These are phyloP conservation scores for Solanum virginianum DNA, from an alignment of 257 asterid species.

Conservation along the genomic window DNA sequence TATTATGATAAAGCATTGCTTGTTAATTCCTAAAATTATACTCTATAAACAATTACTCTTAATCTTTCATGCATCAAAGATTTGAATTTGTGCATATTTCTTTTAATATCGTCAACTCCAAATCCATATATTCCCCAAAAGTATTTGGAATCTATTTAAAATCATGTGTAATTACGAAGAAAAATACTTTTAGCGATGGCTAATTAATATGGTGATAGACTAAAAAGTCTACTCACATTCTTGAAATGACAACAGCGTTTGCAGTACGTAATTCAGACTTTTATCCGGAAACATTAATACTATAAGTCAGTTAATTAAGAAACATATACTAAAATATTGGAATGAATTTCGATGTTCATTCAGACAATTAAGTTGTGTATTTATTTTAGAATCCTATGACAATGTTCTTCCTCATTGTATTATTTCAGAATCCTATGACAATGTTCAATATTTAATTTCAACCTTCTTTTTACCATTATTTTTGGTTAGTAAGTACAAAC, in stretches of 20 bases:
- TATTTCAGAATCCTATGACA: neutral
- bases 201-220: neutral
- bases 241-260: neutral
- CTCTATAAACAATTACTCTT: too few species aligned
- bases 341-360: neutral
- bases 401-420: neutral
- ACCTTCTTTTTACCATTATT: neutral
- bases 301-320: neutral
- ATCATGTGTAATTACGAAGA: too few species aligned
- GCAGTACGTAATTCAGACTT: neutral
- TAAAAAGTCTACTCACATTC: neutral
- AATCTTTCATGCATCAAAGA: too few species aligned
- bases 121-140: too few species aligned
- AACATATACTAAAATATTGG: neutral
- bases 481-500: neutral
- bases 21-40: too few species aligned
- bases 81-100: too few species aligned
- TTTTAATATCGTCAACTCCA: neutral
- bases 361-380: neutral
- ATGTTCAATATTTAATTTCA: neutral
- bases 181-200: too few species aligned
- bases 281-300: neutral
- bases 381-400: neutral
- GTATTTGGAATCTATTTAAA: too few species aligned
- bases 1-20: too few species aligned